Conservation (phyloP, 225 moss, liverwort and hornwort species). For the Anthoceros angustus region DNA sequence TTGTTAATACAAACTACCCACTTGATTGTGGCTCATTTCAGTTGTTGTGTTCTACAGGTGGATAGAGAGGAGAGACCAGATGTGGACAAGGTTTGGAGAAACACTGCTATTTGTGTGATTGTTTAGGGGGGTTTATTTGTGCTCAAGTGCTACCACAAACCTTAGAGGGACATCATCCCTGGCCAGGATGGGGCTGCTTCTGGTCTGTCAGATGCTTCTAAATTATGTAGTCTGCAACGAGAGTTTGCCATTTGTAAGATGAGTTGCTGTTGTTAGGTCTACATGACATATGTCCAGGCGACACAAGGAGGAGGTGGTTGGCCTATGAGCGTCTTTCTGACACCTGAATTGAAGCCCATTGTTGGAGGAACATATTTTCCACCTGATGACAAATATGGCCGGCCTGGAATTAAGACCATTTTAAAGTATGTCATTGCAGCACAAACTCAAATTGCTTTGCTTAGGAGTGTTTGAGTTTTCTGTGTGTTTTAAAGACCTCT, state of each 20-base stretch:
- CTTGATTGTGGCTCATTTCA: background rate
- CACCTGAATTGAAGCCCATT: constrained; percentile 93
- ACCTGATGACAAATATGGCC: constrained; percentile 87
- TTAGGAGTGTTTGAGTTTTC: background rate
- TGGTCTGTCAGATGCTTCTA: background rate
- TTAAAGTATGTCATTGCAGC: constrained; percentile 42
- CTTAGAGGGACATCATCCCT: background rate
- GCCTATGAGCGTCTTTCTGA: constrained; percentile 99
- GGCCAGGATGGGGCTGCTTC: too few species aligned
- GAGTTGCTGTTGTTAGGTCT: constrained; percentile 32
- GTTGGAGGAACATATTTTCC: constrained; percentile 98
- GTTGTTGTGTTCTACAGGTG: constrained; percentile 32
- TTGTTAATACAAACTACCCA: background rate
- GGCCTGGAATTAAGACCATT: constrained; percentile 92
- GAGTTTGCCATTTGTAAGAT: background rate
- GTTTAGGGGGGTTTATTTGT: background rate
- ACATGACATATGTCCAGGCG: constrained; percentile 99
- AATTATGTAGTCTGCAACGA: background rate
- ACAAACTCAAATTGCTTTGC: background rate
- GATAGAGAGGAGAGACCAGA: constrained; percentile 99
- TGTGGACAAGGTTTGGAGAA: constrained; percentile 62
- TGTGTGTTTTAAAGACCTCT: background rate
- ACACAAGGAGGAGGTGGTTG: constrained; percentile 99
- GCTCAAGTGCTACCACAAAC: background rate
- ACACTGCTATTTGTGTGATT: constrained; percentile 6